Conservation (phyloP, 2,329 filamentous ascomycete species). For the Botrytis elliptica region DNA sequence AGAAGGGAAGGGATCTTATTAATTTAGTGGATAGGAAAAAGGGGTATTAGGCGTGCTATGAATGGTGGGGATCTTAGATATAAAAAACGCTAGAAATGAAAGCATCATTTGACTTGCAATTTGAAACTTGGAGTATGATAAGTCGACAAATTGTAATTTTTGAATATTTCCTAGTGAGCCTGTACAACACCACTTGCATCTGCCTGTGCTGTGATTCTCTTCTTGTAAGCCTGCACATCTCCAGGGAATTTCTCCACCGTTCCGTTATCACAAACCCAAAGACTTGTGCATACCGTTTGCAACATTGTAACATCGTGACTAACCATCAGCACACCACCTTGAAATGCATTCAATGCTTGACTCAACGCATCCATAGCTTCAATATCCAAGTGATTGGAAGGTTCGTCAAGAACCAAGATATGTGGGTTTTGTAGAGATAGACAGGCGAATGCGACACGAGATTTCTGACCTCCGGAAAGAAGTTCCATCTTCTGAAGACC, state of each 20-base stretch:
- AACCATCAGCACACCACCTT: slow-evolving; percentile 96
- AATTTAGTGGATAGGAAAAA: slow-evolving; percentile 60
- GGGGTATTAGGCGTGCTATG: slow-evolving; percentile 52
- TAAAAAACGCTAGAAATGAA: not conserved
- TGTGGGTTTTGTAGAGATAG: slow-evolving; percentile 91
- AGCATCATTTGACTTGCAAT: not conserved
- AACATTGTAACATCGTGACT: slow-evolving; percentile 99
- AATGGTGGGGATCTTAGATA: not conserved
- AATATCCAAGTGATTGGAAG: slow-evolving; percentile 97
- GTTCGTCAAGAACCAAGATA: slow-evolving; percentile 96
- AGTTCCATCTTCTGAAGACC: slow-evolving; percentile 94
- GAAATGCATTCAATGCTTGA: slow-evolving; percentile 78
- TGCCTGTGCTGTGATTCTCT: slow-evolving; percentile 86
- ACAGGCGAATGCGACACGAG: slow-evolving; percentile 96
- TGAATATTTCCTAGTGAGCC: slow-evolving; percentile 29
- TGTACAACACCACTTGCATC: slow-evolving; percentile 76
- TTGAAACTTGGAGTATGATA: not conserved
- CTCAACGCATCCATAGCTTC: slow-evolving; percentile 94
- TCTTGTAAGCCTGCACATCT: slow-evolving; percentile 96
- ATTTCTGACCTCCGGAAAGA: slow-evolving; percentile 96
- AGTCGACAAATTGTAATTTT: not conserved
- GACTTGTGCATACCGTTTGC: slow-evolving; percentile 87
- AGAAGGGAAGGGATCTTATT: slow-evolving; percentile 54
- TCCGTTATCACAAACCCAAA: slow-evolving; percentile 96
- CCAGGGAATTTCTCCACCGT: slow-evolving; percentile 95